Percentiles rank a stretch among this genome's conserved stretches.
phyloP scores from a whole-genome alignment of 2,329 filamentous ascomycete species.

The Leptodontidium sp. region DNA sequence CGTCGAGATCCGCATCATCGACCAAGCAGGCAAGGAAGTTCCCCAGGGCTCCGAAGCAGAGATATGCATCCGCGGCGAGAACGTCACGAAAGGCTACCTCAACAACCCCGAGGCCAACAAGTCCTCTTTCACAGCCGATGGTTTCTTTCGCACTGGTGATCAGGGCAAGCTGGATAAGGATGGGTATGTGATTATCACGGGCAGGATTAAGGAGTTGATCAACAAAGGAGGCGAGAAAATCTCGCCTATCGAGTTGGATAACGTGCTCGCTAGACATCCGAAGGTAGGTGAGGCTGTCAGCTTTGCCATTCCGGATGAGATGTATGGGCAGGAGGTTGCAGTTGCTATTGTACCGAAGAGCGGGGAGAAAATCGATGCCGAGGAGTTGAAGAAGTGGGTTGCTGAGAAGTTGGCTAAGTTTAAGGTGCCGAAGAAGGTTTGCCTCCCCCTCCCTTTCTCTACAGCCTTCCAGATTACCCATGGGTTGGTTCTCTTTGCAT shows the following conservation, averaged over 20 bases:
- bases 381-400: constrained; percentile 74
- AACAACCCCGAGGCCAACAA: constrained; percentile 83
- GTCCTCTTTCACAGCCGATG: constrained; percentile 74
- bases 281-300: constrained; percentile 80
- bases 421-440: constrained; percentile 83
- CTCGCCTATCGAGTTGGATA: constrained; percentile 87
- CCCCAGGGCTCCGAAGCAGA: constrained; percentile 77
- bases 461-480: neutral
- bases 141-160: constrained; percentile 89
- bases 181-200: constrained; percentile 85
- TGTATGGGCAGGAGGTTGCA: constrained; percentile 84
- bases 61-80: constrained; percentile 83
- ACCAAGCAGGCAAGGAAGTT: constrained; percentile 72
- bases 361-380: constrained; percentile 61
- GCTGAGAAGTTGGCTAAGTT: constrained; percentile 78
- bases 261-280: constrained; percentile 77
- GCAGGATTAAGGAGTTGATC: constrained; percentile 93
- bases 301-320: constrained; percentile 82
- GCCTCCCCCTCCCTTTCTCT: constrained; percentile 34
- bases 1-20: constrained; percentile 81
- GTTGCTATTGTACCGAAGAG: constrained; percentile 79
- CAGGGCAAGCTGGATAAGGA: constrained; percentile 83
- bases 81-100: constrained; percentile 85
- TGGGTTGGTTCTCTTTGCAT: no score
- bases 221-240: constrained; percentile 93